Evolutionary conservation across 805 yeast species (phyloP), one percentile per base, ranked within the genome.

Genomic region (Pichia nanzhaoensis): DNA sequence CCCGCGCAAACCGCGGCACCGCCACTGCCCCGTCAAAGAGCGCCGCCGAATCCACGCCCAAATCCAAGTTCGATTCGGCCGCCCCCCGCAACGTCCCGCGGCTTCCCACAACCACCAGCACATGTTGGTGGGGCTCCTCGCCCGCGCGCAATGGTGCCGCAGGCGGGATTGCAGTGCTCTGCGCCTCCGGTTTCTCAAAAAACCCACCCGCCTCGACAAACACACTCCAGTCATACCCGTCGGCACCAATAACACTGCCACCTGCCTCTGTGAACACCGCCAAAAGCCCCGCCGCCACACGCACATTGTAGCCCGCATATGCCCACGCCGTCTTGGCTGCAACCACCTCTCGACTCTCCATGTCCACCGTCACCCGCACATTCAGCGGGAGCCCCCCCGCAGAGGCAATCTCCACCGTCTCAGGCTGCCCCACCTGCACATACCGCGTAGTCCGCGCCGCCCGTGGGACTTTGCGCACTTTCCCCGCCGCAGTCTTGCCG

Each of bases 311-410:
- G 0, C 95, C 95, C 58, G 76, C 81, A 5, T 83, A 68, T 1
- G 83, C 85, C 53, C 86, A 84, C 0, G 93, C 95, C 40, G 74
- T 80, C 10, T 67, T 53, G 7, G 93, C 87, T 1, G 87, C 76
- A 0, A 86, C 93, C 12, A 87, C 76, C 44, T 72, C 74, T 41
- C 71, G 73, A 10, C 74, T 74, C 37, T 76, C 67, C 9, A 79
- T 51, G 55, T 90, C 87, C 2, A 90, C 86, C 0, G 95, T 86
- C 9, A 90, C 95, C 52, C 95, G 69, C 14, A 83, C 87, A 54
- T 84, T 79, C 0, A 78, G 74, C 3, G 95, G 95, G 3, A 86
- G 16, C 21, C 35, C 35, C 74, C 76, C 7, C 62, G 63, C 41
- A 89, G 69, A 14, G 6, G 13, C 14, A 17, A 39, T 12, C 57